phyloP scores from a whole-genome alignment of 129 eudicot species.

The Mikania micrantha region DNA sequence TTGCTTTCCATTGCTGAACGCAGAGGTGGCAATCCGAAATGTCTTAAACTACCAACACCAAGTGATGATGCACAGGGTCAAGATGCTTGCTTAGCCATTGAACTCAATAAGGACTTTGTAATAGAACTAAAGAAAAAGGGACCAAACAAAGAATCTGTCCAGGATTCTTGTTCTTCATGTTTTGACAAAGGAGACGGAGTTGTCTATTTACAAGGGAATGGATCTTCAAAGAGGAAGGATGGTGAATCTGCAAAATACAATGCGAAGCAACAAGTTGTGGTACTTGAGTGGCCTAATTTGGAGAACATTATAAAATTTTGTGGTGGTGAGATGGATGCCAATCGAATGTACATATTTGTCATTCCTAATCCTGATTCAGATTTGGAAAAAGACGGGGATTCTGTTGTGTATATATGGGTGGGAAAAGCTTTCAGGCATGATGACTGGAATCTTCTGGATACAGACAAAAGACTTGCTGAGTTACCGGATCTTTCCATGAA shows the following conservation, averaged over 20 bases:
- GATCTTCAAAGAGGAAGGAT: slow-evolving; percentile 21
- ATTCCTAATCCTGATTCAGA: slow-evolving; percentile 31
- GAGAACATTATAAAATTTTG: slow-evolving; percentile 35
- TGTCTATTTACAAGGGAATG: slow-evolving; percentile 5
- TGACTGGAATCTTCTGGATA: slow-evolving; percentile 16
- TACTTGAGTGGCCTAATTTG: slow-evolving; percentile 63
- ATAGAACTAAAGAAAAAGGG: slow-evolving; percentile 15
- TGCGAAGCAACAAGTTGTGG: slow-evolving; percentile 23
- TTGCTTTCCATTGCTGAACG: slow-evolving; percentile 80
- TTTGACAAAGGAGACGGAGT: slow-evolving; percentile 5
- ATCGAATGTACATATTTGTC: slow-evolving; percentile 33
- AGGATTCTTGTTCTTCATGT: slow-evolving; percentile 22
- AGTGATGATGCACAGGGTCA: slow-evolving; percentile 28
- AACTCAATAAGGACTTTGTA: slow-evolving; percentile 15
- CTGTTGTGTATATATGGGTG: slow-evolving; percentile 57
- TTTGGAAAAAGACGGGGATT: slow-evolving; percentile 26
- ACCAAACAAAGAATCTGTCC: slow-evolving; percentile 14
- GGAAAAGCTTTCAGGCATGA: slow-evolving; percentile 43
- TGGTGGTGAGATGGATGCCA: slow-evolving; percentile 46
- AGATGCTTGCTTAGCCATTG: slow-evolving; percentile 13
- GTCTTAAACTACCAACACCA: slow-evolving; percentile 46
- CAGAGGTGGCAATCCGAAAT: slow-evolving; percentile 55
- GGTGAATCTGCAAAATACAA: slow-evolving; percentile 8
- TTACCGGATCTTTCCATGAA: slow-evolving; percentile 37
- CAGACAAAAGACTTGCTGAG: slow-evolving; percentile 23